phyloP scores from a whole-genome alignment of 148 eudicot genomes.

The Heliamphora exappendiculata region DNA sequence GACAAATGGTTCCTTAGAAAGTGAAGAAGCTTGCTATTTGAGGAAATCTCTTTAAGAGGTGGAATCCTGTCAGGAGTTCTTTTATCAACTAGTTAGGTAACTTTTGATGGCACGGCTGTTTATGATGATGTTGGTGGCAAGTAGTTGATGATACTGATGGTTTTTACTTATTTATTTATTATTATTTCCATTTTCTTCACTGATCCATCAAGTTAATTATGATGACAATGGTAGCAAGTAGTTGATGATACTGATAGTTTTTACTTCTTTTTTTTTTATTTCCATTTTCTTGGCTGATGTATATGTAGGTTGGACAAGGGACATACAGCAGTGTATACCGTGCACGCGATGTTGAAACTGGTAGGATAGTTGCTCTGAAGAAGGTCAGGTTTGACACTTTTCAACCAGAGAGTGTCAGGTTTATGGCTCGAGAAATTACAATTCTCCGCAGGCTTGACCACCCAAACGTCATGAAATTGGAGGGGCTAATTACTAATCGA shows the following conservation, averaged over 20 bases:
- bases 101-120: not conserved
- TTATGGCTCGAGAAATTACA: constrained; percentile 85
- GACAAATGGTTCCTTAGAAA: too few relatives aligned
- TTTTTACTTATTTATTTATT: not conserved
- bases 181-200: not conserved
- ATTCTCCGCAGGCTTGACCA: constrained; percentile 89
- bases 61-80: not conserved
- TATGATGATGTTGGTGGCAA: not conserved
- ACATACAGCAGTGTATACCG: constrained; percentile 86
- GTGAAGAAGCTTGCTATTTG: too few relatives aligned
- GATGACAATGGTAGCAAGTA: not conserved
- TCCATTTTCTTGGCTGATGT: not conserved
- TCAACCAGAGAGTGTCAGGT: constrained; percentile 77
- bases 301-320: constrained; percentile 85
- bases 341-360: constrained; percentile 61
- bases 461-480: constrained; percentile 74
- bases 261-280: not conserved
- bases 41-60: too few relatives aligned
- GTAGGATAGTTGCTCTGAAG: constrained; percentile 72
- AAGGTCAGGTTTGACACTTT: constrained; percentile 85
- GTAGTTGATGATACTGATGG: not conserved
- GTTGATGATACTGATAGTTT: not conserved
- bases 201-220: not conserved
- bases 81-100: not conserved
- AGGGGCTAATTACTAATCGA: constrained; percentile 71